These are phyloP conservation scores for Croton setiger DNA, from an alignment of 441 rosid species.

Conservation along the genomic window DNA sequence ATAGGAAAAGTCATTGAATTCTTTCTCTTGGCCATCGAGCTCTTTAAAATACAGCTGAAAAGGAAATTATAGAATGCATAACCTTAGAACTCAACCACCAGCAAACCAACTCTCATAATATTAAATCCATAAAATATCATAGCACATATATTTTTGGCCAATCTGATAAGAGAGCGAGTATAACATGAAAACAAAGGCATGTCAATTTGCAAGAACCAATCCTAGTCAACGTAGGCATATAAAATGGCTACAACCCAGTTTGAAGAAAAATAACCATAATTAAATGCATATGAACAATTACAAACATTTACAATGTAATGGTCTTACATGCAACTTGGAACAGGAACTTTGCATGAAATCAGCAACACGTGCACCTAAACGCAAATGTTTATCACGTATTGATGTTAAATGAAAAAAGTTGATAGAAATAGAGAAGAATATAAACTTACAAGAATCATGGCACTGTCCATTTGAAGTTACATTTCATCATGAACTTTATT, in stretches of 20 bases:
- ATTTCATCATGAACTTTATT: constrained; percentile 24
- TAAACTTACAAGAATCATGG: constrained; percentile 24
- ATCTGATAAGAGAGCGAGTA: no score
- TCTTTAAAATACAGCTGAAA: constrained; percentile 22
- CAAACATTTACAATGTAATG: no score
- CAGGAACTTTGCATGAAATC: not conserved
- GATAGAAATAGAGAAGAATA: not conserved
- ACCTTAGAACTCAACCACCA: constrained; percentile 11
- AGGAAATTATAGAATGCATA: not conserved
- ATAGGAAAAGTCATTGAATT: constrained; percentile 3
- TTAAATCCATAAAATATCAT: no score
- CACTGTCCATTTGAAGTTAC: constrained; percentile 11
- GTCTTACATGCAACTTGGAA: not conserved
- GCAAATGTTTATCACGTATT: no score
- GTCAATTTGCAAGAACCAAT: not conserved
- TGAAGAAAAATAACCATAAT: not conserved
- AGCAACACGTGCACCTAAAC: no score
- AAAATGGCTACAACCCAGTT: not conserved
- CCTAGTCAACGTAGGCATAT: not conserved
- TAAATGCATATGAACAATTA: not conserved
- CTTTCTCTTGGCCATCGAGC: constrained; percentile 9
- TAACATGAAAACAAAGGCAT: not conserved
- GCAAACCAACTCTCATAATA: constrained; percentile 2
- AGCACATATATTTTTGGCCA: not conserved
- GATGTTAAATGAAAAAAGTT: no score